Evolutionary conservation across 257 asterid species (phyloP).

Genomic region (Solanum raphanifolium): DNA sequence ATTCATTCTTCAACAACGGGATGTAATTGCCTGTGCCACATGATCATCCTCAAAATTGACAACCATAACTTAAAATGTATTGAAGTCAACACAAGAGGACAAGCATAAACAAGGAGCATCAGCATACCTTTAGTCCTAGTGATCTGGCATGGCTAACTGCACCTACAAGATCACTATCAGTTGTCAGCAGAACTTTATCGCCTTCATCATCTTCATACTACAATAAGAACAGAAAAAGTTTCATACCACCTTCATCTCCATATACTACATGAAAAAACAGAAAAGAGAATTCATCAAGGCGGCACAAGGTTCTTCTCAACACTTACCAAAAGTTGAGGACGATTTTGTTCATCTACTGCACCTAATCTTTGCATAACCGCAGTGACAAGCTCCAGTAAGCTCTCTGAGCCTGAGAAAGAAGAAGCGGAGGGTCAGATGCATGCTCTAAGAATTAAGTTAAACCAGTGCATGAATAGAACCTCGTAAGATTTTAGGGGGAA

Average conservation of each 20-base stretch:
- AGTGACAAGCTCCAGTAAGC: conserved; percentile 65
- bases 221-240: conserved; percentile 2
- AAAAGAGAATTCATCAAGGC: neutral
- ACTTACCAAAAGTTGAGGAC: conserved; percentile 79
- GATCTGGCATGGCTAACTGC: conserved; percentile 69
- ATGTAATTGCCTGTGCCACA: neutral
- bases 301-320: neutral
- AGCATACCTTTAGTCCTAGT: conserved; percentile 54
- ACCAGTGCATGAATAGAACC: neutral
- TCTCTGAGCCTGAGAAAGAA: conserved; percentile 52
- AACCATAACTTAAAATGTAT: neutral
- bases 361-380: conserved; percentile 72
- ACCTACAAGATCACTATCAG: conserved; percentile 72
- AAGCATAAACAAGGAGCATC: neutral
- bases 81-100: neutral
- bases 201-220: conserved; percentile 98
- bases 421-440: neutral
- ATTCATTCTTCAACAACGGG: neutral
- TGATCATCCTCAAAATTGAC: neutral
- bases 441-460: neutral
- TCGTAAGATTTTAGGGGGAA: neutral
- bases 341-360: conserved; percentile 21
- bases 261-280: neutral
- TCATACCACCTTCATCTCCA: neutral
- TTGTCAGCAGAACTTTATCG: conserved; percentile 75